phyloP scores from a whole-genome alignment of 2,329 filamentous ascomycete genomes.

The Paraconiothyrium sp. region DNA sequence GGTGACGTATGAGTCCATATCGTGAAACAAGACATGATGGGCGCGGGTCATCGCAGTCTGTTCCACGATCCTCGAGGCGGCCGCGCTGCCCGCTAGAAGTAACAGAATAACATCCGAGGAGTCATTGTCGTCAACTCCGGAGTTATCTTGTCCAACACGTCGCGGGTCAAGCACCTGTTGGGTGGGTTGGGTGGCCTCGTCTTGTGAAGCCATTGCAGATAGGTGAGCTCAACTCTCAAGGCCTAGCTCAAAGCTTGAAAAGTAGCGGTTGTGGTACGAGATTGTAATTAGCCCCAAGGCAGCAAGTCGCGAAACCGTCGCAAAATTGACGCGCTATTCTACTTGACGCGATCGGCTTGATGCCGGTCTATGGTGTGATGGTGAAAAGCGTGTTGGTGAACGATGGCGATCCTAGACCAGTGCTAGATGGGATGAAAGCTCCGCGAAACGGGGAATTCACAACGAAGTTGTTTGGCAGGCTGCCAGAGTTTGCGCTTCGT shows the following conservation, averaged over 20 bases:
- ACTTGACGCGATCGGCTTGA: background rate
- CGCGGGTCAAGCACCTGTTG: slow-evolving; percentile 84
- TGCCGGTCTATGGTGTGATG: background rate
- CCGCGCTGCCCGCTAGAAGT: slow-evolving; percentile 78
- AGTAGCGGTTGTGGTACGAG: background rate
- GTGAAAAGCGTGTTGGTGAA: background rate
- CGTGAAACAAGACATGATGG: slow-evolving; percentile 65
- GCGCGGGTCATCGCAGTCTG: slow-evolving; percentile 62
- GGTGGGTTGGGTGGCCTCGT: slow-evolving; percentile 68
- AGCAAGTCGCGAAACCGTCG: background rate
- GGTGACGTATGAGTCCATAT: slow-evolving; percentile 50
- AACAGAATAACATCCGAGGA: slow-evolving; percentile 90
- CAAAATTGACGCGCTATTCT: background rate
- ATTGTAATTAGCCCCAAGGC: background rate
- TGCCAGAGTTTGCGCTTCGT: background rate
- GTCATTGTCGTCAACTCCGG: slow-evolving; percentile 82
- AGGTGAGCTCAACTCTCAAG: background rate
- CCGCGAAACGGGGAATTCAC: background rate
- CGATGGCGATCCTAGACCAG: background rate
- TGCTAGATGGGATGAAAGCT: background rate
- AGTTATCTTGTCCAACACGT: slow-evolving; percentile 80
- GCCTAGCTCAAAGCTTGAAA: background rate
- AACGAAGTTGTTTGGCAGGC: background rate
- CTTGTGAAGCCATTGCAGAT: slow-evolving; percentile 27
- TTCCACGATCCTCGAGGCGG: slow-evolving; percentile 76